Base-by-base conservation (phyloP, 2,329 filamentous ascomycete genomes). In the Phyllosticta citribraziliensis region DNA sequence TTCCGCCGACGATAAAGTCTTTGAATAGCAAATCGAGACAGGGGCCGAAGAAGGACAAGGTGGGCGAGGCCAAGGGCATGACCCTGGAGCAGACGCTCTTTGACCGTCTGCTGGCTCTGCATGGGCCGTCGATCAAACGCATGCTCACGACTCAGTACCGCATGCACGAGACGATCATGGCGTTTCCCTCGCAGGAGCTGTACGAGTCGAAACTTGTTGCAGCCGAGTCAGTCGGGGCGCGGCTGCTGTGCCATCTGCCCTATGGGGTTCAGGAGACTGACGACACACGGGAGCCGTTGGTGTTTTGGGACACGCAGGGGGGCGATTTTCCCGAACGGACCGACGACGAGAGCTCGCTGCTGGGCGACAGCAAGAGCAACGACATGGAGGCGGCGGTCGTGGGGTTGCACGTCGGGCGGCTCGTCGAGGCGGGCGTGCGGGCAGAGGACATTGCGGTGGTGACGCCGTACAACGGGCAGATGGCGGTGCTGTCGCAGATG, bases 101-200 rank as follows among this genome's bases (percentile, higher is more conserved):
- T 72, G 93, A 97, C 73, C 84, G 94, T 27, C 80, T 99, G 52
- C 80, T 99, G 53, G 80, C 82, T 5, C 78, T 97, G 17, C 89
- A 99, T 70, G 94, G 94, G 0, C 76, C 85, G 1, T 79, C 79
- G 4, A 91, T 99, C 76, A 97, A 97, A 77, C 82, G 89, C 57
- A 96, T 97, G 89, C 83, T 99, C 24, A 97, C 91, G 3, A 96
- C 88, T 4, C 94, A 99, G 76, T 99, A 99, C 73, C 91, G 94
- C 47, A 99, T 99, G 94, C 91, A 99, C 71, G 88, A 96, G 70
- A 85, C 81, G 59, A 97, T 99, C 68, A 97, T 97, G 92, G 82
- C 85, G 6, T 99, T 97, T 69, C 93, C 94, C 0, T 97, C 93
- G 0, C 83, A 89, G 64, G 87, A 93, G 70, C 80, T 97, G 11